phyloP scores from a whole-genome alignment of 164 flowering plant genomes.

The Piper longum region DNA sequence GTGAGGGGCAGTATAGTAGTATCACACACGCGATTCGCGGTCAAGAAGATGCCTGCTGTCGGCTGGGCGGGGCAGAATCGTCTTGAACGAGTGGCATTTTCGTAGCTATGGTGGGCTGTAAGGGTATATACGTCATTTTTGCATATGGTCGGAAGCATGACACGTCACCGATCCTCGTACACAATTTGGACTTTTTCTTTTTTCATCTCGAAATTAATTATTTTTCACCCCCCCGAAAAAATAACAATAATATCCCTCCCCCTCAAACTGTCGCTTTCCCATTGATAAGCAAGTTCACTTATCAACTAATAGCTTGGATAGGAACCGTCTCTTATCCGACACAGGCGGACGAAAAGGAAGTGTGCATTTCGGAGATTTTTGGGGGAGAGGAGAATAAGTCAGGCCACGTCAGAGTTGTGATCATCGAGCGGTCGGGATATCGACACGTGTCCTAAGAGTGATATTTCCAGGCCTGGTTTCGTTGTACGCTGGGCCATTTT shows the following conservation, averaged over 20 bases:
- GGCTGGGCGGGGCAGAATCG: background rate
- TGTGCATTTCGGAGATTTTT: too few relatives aligned
- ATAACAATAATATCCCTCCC: conserved; percentile 1
- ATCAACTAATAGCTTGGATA: too few relatives aligned
- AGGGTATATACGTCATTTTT: background rate
- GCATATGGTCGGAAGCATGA: background rate
- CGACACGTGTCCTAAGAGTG: too few relatives aligned
- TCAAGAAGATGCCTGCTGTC: background rate
- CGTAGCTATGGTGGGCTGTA: background rate
- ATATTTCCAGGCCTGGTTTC: background rate
- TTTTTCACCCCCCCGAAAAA: background rate
- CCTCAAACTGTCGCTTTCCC: conserved; percentile 10
- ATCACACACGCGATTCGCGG: background rate
- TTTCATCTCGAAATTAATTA: background rate
- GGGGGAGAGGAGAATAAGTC: too few relatives aligned
- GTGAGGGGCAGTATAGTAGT: background rate
- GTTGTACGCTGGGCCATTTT: background rate
- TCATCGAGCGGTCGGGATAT: too few relatives aligned
- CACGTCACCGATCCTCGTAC: conserved; percentile 13
- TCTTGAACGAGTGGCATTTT: background rate
- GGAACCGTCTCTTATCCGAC: too few relatives aligned
- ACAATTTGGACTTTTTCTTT: background rate
- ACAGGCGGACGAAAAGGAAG: too few relatives aligned
- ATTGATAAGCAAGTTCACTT: conserved; percentile 9
- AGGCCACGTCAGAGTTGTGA: too few relatives aligned